Evolutionary conservation across 176 grass and related monocot species (phyloP).

Genomic region (Aegilops speltoides): DNA sequence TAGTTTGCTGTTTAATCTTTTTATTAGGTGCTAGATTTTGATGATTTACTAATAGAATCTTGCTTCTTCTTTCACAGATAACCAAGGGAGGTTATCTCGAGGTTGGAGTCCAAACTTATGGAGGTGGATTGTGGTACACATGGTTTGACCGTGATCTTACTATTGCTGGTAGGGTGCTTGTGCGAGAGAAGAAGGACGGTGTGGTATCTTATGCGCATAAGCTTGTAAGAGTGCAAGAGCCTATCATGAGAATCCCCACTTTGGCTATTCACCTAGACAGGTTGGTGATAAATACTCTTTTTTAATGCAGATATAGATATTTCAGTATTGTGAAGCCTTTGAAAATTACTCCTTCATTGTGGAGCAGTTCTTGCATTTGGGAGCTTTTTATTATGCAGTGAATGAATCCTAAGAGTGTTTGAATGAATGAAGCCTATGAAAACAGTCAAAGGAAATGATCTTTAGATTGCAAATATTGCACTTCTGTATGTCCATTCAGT

Average conservation of each 20-base stretch:
- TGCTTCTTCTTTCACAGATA: slow-evolving; percentile 45
- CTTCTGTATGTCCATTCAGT: not conserved
- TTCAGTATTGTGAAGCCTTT: not conserved
- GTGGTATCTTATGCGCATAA: slow-evolving; percentile 60
- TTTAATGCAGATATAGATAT: not conserved
- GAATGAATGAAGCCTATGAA: not conserved
- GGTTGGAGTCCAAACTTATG: slow-evolving; percentile 93
- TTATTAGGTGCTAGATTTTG: not conserved
- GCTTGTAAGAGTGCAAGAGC: slow-evolving; percentile 73
- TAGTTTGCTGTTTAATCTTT: not conserved
- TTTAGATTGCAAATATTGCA: not conserved
- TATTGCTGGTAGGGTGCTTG: slow-evolving; percentile 78
- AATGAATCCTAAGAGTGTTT: not conserved
- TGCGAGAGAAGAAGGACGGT: slow-evolving; percentile 54
- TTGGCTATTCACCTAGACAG: slow-evolving; percentile 92
- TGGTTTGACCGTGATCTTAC: slow-evolving; percentile 99
- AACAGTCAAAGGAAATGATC: not conserved
- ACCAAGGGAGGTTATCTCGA: slow-evolving; percentile 88
- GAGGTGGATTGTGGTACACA: slow-evolving; percentile 93
- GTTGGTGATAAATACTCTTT: slow-evolving; percentile 31
- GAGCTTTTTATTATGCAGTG: not conserved
- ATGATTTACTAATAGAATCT: not conserved
- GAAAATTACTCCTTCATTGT: not conserved
- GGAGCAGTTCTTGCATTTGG: not conserved
- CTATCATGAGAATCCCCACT: slow-evolving; percentile 86